These are phyloP conservation scores for Salvia sclarea DNA, from an alignment of 305 asterid species.

Conservation along the genomic window DNA sequence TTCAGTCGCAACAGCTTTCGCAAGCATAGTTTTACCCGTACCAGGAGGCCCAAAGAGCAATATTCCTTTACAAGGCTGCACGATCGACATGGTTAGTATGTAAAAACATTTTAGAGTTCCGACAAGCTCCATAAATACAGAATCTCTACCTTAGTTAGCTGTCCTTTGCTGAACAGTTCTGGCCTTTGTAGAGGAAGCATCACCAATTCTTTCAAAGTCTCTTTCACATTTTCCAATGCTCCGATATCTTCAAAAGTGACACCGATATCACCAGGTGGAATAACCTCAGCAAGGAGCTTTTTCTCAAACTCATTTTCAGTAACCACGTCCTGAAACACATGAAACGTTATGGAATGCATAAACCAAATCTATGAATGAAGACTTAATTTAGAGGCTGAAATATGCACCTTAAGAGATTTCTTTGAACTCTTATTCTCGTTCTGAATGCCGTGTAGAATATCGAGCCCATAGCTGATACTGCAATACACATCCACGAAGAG, in stretches of 20 bases:
- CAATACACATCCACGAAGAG: slow-evolving; percentile 28
- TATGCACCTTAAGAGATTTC: slow-evolving; percentile 69
- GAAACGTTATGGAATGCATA: slow-evolving; percentile 20
- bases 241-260: slow-evolving; percentile 91
- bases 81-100: slow-evolving; percentile 25
- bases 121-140: slow-evolving; percentile 2
- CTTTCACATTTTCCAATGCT: slow-evolving; percentile 87
- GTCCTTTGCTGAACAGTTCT: slow-evolving; percentile 85
- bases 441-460: slow-evolving; percentile 67
- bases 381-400: slow-evolving; percentile 23
- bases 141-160: slow-evolving; percentile 67
- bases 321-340: slow-evolving; percentile 66
- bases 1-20: slow-evolving; percentile 95
- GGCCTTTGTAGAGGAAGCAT: slow-evolving; percentile 96
- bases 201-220: slow-evolving; percentile 86
- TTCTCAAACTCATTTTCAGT: slow-evolving; percentile 93
- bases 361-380: slow-evolving; percentile 18
- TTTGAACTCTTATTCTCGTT: slow-evolving; percentile 74
- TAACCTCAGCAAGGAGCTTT: slow-evolving; percentile 82
- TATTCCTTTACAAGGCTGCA: slow-evolving; percentile 95
- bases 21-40: slow-evolving; percentile 95
- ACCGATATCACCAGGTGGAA: slow-evolving; percentile 89
- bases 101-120: slow-evolving; percentile 14
- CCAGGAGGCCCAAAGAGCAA: slow-evolving; percentile 96
- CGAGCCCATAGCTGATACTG: slow-evolving; percentile 71